Evolutionary conservation across 2,329 filamentous ascomycete species (phyloP), one percentile per base, ranked within the genome.

Genomic region (Arthrobotrys musiformis): DNA sequence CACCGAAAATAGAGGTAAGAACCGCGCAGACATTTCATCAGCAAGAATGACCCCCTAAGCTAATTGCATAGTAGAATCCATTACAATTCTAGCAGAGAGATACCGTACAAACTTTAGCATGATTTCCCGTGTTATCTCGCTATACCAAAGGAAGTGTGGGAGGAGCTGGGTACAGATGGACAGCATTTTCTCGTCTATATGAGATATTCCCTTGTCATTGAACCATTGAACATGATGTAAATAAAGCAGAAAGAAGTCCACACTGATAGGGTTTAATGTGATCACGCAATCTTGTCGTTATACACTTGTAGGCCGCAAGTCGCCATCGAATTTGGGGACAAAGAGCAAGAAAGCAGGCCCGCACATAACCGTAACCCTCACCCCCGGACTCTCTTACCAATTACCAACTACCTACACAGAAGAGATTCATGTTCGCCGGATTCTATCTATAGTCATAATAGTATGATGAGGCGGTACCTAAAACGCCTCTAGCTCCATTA

Each of bases 111-210:
- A 93, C 78, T 98, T 98, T 82, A 88, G 84, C 9, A 93, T 92
- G 0, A 85, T 94, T 79, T 92, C 90, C 85, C 87, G 87, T 5
- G 89, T 93, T 13, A 92, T 97, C 4, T 93, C 94, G 79, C 89
- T 86, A 81, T 96, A 97, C 84, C 84, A 97, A 80, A 93, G 93
- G 81, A 95, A 94, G 85, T 97, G 93, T 83, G 94, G 94, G 26
- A 86, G 93, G 80, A 92, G 93, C 84, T 97, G 93, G 93, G 94
- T 97, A 63, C 91, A 93, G 80, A 97, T 97, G 94, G 93, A 95
- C 84, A 90, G 87, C 79, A 84, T 97, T 79, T 97, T 97, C 86
- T 88, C 84, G 86, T 40, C 33, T 1, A 26, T 40, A 26, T 58
- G 9, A 7, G 9, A 26, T 42, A 4, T 2, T 19, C n/a, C 4